Evolutionary conservation across 2,329 filamentous ascomycete species (phyloP), one percentile per base, ranked within the genome.

Genomic region (Zymoseptoria pseudotritici): DNA sequence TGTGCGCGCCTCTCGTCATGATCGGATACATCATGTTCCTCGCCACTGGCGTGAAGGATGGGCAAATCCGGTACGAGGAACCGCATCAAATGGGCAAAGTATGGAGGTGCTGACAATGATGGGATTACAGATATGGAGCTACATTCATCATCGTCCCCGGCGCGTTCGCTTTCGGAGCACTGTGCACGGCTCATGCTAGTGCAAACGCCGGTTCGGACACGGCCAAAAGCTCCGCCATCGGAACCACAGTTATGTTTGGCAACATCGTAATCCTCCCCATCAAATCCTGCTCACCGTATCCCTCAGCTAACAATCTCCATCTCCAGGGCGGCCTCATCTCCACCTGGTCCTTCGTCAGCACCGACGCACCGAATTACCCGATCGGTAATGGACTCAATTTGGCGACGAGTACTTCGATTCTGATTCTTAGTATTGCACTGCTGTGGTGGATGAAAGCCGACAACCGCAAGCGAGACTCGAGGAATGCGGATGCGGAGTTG

Each of bases 161-260:
- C 0, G 87, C 86, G 0, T 91, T 90, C 73, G 72, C 90, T 58
- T 85, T 89, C 58, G 82, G 86, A 1, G 78, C 78, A 7, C 22
- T 53, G 13, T 19, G 22, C 9, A 53, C 22, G 0, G 52, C 52
- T n/a, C 52, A 53, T 4, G 52, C 29, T 1, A 24, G 21, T 0
- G 87, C 86, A 6, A 90, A 90, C 65, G 86, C 90, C 0, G 81
- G 89, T 7, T 85, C 84, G 3, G 88, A 90, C 65, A 88, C 87
- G 0, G 85, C 87, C 0, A 80, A 87, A 13, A 84, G 83, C 9
- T 81, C 84, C 0, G 86, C 85, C 3, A 87, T 90, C 52, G 86
- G 83, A 10, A 82, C 36, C 13, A 46, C 36, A 7, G 36, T 90
- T 68, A 89, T 90, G 86, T 76, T 88, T 22, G 88, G 87, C 26